Conservation (phyloP, 179 eudicot genomes). For the Spinacia oleracea region DNA sequence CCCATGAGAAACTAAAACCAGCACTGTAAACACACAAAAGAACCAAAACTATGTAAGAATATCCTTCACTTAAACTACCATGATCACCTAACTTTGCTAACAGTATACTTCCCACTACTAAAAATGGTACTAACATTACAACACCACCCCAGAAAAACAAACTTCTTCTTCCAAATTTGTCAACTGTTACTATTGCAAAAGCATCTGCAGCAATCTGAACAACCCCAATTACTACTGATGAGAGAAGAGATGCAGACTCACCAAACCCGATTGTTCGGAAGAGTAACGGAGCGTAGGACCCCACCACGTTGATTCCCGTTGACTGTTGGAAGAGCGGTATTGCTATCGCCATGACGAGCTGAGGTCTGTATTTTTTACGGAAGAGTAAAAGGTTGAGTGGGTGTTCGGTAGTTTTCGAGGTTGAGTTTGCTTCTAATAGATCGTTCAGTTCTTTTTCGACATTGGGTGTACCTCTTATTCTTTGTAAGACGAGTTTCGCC, state of each 20-base stretch:
- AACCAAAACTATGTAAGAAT: constrained; percentile 24
- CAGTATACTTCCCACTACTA: constrained; percentile 32
- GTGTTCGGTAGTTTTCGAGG: constrained; percentile 6
- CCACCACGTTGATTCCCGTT: constrained; percentile 39
- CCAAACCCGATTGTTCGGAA: constrained; percentile 43
- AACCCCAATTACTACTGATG: constrained; percentile 28
- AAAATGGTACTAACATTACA: constrained; percentile 27
- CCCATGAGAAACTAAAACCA: constrained; percentile 40
- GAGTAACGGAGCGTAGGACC: constrained; percentile 37
- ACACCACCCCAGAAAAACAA: constrained; percentile 38
- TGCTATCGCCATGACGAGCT: constrained; percentile 33
- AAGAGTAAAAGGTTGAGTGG: constrained; percentile 13
- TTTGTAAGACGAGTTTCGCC: constrained; percentile 28
- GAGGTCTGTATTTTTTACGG: constrained; percentile 30
- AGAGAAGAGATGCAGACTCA: constrained; percentile 38
- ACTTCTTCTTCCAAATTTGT: constrained; percentile 29
- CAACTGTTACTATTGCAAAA: constrained; percentile 30
- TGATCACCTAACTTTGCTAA: constrained; percentile 29
- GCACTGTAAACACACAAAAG: constrained; percentile 30
- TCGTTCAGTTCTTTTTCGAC: constrained; percentile 34
- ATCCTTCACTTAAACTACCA: constrained; percentile 26
- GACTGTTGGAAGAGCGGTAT: constrained; percentile 41
- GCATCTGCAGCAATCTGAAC: constrained; percentile 14
- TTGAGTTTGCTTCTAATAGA: constrained; percentile 23
- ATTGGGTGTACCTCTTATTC: constrained; percentile 29